phyloP scores from a whole-genome alignment of 1,284 basidiomycete species.

The Leccinum subspadiceum region DNA sequence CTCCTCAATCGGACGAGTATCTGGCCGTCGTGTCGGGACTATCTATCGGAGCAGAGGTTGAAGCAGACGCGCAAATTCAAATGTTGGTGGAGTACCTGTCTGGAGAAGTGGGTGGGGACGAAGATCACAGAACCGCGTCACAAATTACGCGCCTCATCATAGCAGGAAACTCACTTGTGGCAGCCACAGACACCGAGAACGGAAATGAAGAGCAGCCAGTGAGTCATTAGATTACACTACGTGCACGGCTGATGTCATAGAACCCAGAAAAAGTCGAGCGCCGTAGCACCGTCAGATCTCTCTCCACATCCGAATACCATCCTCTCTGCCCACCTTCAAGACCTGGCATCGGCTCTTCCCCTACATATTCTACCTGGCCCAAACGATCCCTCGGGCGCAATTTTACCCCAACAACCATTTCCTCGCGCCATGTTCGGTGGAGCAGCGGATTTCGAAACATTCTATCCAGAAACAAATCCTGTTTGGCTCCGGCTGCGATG shows the following conservation, averaged over 20 bases:
- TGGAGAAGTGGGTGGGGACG: conserved; percentile 74
- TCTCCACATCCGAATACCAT: conserved; percentile 72
- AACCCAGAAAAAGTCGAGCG: conserved; percentile 53
- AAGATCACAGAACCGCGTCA: conserved; percentile 64
- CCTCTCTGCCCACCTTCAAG: conserved; percentile 71
- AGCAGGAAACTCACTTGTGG: conserved; percentile 81
- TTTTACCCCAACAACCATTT: conserved; percentile 92
- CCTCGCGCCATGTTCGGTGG: conserved; percentile 89
- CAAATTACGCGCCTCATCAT: conserved; percentile 82
- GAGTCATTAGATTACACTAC: conserved; percentile 27
- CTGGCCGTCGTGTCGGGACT: conserved; percentile 86
- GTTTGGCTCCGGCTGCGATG: conserved; percentile 70
- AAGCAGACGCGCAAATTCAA: conserved; percentile 74
- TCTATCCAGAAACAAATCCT: conserved; percentile 88
- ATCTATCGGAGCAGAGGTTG: conserved; percentile 57
- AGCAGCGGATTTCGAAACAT: conserved; percentile 59
- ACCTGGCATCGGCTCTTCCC: conserved; percentile 70
- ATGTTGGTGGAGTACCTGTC: conserved; percentile 86
- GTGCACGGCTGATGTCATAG: conserved; percentile 7
- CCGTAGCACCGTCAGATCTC: conserved; percentile 59
- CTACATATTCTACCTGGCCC: conserved; percentile 86
- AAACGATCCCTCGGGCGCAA: conserved; percentile 82
- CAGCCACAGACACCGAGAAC: conserved; percentile 38
- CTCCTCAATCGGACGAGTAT: conserved; percentile 55
- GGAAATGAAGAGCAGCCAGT: conserved; percentile 44